Percentiles rank a stretch among this genome's conserved stretches.
phyloP scores from a whole-genome alignment of 306 rosid genomes.

The Dryas alaskensis region DNA sequence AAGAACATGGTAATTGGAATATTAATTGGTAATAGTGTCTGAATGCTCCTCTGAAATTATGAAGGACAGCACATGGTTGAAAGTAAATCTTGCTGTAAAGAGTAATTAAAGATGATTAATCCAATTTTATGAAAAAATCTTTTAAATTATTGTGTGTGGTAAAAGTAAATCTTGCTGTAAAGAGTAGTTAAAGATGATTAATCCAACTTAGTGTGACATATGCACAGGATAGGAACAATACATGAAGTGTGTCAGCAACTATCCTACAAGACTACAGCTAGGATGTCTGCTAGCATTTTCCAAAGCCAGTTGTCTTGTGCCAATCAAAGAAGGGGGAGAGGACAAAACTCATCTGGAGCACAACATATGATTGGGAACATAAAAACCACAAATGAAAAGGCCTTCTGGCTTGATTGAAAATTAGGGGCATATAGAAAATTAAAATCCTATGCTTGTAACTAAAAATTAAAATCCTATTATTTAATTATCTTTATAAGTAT shows the following conservation, averaged over 20 bases:
- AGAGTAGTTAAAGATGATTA: not conserved
- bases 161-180: too few species aligned
- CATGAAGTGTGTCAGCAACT: not conserved
- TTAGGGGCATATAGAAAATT: too few species aligned
- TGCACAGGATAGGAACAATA: not conserved
- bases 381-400: not conserved
- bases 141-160: too few species aligned
- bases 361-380: constrained; percentile 5
- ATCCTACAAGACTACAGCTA: constrained; percentile 3
- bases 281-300: not conserved
- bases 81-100: too few species aligned
- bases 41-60: too few species aligned
- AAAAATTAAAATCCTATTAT: not conserved
- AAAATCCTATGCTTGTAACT: not conserved
- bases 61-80: too few species aligned
- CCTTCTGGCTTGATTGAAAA: not conserved
- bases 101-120: too few species aligned
- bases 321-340: not conserved
- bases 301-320: not conserved
- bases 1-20: too few species aligned
- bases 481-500: too few species aligned
- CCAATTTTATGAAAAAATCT: too few species aligned
- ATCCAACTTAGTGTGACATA: not conserved
- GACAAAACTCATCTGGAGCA: not conserved
- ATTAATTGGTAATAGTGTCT: too few species aligned